A percentile compares a stretch with the other conserved stretches of the same genome.
Conservation (phyloP, 2,329 filamentous ascomycete genomes). For the Fusarium stilboides region DNA sequence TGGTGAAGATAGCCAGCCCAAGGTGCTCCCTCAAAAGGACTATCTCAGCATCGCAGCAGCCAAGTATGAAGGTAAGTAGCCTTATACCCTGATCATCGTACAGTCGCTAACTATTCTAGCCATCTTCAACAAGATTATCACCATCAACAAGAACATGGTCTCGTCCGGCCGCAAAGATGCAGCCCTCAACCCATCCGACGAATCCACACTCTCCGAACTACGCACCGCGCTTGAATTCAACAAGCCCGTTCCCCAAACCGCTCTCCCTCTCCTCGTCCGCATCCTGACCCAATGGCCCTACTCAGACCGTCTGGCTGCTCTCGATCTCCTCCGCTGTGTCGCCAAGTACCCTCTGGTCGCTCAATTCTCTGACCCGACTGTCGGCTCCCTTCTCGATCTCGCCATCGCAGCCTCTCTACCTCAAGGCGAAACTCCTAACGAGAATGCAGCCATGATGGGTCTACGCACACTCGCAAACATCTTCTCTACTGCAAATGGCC, state of each 20-base stretch:
- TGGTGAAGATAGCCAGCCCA: conserved; percentile 66
- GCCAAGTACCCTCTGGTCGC: conserved; percentile 79
- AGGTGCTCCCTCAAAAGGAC: conserved; percentile 81
- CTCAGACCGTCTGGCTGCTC: conserved; percentile 82
- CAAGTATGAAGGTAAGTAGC: conserved; percentile 71
- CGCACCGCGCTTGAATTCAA: conserved; percentile 74
- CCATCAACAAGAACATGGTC: conserved; percentile 81
- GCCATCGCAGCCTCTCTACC: conserved; percentile 59
- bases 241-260: conserved; percentile 64
- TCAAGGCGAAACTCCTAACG: conserved; percentile 70
- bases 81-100: fast-evolving
- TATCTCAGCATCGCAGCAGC: conserved; percentile 84
- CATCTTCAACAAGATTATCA: conserved; percentile 82
- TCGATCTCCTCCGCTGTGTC: conserved; percentile 90
- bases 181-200: conserved; percentile 80
- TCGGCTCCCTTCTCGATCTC: conserved; percentile 73
- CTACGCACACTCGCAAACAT: conserved; percentile 87
- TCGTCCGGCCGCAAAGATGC: conserved; percentile 79
- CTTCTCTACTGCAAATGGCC: conserved; percentile 82
- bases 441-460: conserved; percentile 91
- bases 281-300: conserved; percentile 86
- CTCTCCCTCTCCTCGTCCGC: conserved; percentile 77
- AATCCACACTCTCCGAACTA: conserved; percentile 73
- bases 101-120: conserved; percentile 54
- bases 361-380: conserved; percentile 66